A percentile compares a stretch with the other conserved stretches of the same genome.
phyloP scores from a whole-genome alignment of 805 yeast genomes.

The Suhomyces sp. region DNA sequence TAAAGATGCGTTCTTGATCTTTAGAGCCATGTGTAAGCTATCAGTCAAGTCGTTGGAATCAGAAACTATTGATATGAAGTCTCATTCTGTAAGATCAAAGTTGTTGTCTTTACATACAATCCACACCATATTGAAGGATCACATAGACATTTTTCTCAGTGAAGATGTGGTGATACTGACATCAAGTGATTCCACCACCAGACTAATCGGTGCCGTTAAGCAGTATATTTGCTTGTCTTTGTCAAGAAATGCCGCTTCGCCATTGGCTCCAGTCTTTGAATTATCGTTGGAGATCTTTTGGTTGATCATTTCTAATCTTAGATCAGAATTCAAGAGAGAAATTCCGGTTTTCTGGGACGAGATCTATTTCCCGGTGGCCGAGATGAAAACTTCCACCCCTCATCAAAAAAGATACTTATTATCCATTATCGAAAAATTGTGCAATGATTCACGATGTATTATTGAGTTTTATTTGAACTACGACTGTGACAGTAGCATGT shows the following conservation, averaged over 20 bases:
- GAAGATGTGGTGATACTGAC: slow-evolving; percentile 52
- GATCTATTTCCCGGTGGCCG: slow-evolving; percentile 90
- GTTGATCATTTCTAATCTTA: slow-evolving; percentile 76
- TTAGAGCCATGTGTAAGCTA: slow-evolving; percentile 92
- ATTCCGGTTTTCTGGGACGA: slow-evolving; percentile 92
- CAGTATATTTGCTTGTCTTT: slow-evolving; percentile 80
- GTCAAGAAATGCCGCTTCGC: slow-evolving; percentile 89
- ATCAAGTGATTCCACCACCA: slow-evolving; percentile 48
- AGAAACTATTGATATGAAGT: slow-evolving; percentile 75
- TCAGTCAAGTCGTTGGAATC: slow-evolving; percentile 82
- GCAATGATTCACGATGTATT: slow-evolving; percentile 84
- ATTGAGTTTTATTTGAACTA: slow-evolving; percentile 93
- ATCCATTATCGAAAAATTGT: slow-evolving; percentile 73
- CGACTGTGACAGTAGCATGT: slow-evolving; percentile 82
- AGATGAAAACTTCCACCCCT: slow-evolving; percentile 83
- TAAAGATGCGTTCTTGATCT: slow-evolving; percentile 88
- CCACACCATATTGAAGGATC: slow-evolving; percentile 80
- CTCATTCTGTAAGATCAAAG: slow-evolving; percentile 91
- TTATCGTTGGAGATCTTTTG: slow-evolving; percentile 90
- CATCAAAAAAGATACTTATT: slow-evolving; percentile 91
- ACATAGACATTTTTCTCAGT: slow-evolving; percentile 75
- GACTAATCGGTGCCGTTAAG: slow-evolving; percentile 75
- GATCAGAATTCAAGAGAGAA: slow-evolving; percentile 87
- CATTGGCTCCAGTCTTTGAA: slow-evolving; percentile 88
- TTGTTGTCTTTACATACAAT: slow-evolving; percentile 82